Evolutionary conservation across 305 asterid species (phyloP), one percentile per base, ranked within the genome.

Genomic region (Fraxinus sp.): DNA sequence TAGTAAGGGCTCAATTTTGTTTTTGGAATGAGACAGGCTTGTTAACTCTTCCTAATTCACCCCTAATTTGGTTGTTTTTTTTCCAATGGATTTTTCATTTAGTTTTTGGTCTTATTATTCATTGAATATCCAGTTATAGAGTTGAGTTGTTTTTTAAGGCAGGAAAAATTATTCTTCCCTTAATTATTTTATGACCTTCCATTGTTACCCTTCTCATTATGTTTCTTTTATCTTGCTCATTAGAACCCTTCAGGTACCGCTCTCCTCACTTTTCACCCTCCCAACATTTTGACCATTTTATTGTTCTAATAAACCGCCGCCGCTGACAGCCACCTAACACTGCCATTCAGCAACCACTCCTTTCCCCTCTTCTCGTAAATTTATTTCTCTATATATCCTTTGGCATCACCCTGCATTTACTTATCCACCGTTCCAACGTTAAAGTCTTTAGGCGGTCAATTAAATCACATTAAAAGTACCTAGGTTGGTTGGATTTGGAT

Each of bases 401-500:
- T 28, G 41, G 20, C 75, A 30, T 70, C 22, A 8, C 41, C 75
- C 36, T 11, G 41, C 9, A 30, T 14, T 70, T 30, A 70, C 22
- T 28, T 16, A 28, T 39, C 11, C 22, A 13, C 75, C 37, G 3
- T 30, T 30, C 41, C 10, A 28, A 14, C 75, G 14, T 30, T 11
- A 30, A 70, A 70, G 41, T 30, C 75, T 70, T 70, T 28, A 30
- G 41, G 41, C 44, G 1, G 41, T 30, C 39, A 30, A 66, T 14
- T 55, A n/a, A 57, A 57, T 18, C 28, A 6, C 68, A 18, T 57
- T 81, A 74, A 30, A 28, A 77, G 55, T 59, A 57, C 26, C 68
- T 57, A 57, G 68, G 68, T 76, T 71, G 35, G 30, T 75, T 70
- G 57, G 77, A 49, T 32, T 75, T 70, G 57, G 77, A 52, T 39